Evolutionary conservation across 257 asterid species (phyloP), one percentile per base, ranked within the genome.

Genomic region (Asclepias syriaca): DNA sequence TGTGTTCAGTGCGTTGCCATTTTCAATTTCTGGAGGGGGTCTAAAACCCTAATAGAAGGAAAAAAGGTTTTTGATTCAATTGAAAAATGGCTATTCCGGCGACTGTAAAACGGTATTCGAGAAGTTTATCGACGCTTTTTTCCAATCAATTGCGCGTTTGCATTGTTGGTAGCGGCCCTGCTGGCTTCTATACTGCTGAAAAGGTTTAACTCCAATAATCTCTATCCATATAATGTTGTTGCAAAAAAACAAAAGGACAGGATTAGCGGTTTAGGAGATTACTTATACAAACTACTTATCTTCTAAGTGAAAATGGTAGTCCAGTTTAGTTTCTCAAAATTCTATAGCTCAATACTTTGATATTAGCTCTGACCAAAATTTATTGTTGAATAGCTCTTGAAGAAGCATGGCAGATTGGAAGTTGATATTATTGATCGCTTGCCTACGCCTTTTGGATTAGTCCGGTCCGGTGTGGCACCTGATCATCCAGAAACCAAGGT

Each of bases 401-500:
- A 92, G 84, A 87, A 86, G 51, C 92, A 88, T 65, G 86, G 82
- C 74, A 80, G 77, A 51, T 90, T 88, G 11, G 89, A 90, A 88
- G 96, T 95, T 76, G 94, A 95, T 84, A 80, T 95, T 70, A 82
- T 95, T 54, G 99, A 95, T 76, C 90, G 98, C 50, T 86, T 92
- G 75, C 97, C 99, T 0, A 91, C 96, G 34, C 99, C 99, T 5
- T 92, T 82, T 84, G 99, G 99, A 51, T 85, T 95, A 69, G 98
- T 95, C 54, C 94, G 98, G 37, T 88, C 97, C 2, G 99, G 98
- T 18, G 98, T 90, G 32, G 98, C 98, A 59, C 99, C 99, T 74
- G 99, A 95, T 79, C 99, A 95, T 82, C 96, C 92, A 6, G 99
- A 95, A 76, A 95, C 99, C 7, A 95, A 92, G 99, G 99, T 89